Evolutionary conservation across 2,329 filamentous ascomycete species (phyloP), one percentile per base, ranked within the genome.

Genomic region (Didymella exigua): DNA sequence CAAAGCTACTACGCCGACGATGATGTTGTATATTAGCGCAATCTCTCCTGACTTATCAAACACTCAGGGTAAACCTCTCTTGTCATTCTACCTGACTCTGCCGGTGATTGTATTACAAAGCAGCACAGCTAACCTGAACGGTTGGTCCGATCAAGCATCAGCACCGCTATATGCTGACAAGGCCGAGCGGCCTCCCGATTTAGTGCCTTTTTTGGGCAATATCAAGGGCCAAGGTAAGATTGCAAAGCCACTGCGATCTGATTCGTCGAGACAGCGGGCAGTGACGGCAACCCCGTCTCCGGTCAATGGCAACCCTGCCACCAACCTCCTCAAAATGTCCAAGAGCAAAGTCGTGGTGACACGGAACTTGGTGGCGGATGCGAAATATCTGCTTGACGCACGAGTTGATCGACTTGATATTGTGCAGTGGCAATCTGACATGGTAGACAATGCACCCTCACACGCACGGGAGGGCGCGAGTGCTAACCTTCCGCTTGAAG

Each of bases 321-420:
- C 2, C 51, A 53, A 54, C 38, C 36, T 38, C 26, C 50, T 53
- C 49, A 26, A 52, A 41, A 71, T 70, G 67, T 38, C 62, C 13
- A 62, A 60, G 34, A 45, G 42, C 4, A 71, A 71, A 38, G 67
- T 72, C 11, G 59, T 72, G 5, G 63, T 72, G 11, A 72, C 69
- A 10, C 67, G 69, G 3, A 50, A 67, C 19, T 48, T 72, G 8
- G 62, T 63, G 16, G 59, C 63, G 0, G 56, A 60, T 42, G 67
- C 66, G 2, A 68, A 71, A 38, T 41, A 18, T 4, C 23, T 70
- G 0, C 50, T 72, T 0, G 60, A 70, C 45, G 59, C 45, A 7
- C 60, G 56, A 8, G 51, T 60, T 2, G 41, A 51, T 9, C 61
- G 63, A 0, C 37, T 72, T 4, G 65, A 71, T 6, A 49, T 71